A percentile compares a stretch with the other conserved stretches of the same genome.
Conservation (phyloP, 2,329 filamentous ascomycete genomes). For the Hymenoscyphus fraxineus region DNA sequence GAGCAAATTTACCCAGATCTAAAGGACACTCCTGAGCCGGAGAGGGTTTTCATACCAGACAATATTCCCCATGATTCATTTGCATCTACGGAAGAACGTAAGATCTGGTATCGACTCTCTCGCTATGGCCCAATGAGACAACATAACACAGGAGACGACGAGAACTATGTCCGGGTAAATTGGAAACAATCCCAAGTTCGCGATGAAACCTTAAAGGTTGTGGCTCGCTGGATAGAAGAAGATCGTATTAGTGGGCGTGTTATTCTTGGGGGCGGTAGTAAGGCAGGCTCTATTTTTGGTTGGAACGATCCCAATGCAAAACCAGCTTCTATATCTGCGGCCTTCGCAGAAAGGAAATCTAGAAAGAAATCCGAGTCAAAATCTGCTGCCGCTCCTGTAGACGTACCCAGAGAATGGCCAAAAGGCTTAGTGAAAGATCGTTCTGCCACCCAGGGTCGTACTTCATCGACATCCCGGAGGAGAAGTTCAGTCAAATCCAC, state of each 20-base stretch:
- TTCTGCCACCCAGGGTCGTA: conserved; percentile 22
- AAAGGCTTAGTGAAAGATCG: conserved; percentile 22
- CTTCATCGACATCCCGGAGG: conserved; percentile 21
- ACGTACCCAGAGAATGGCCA: conserved; percentile 30
- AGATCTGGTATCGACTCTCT: conserved; percentile 62
- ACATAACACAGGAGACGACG: conserved; percentile 54
- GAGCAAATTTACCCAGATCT: conserved; percentile 30
- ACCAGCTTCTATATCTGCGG: conserved; percentile 44
- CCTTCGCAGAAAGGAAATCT: conserved; percentile 23
- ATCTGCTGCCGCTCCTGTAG: conserved; percentile 12
- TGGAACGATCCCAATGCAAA: conserved; percentile 53
- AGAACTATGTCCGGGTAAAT: conserved; percentile 55
- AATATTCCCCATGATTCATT: conserved; percentile 45
- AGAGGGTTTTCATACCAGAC: conserved; percentile 31
- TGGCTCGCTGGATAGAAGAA: conserved; percentile 64
- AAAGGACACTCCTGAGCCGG: conserved; percentile 18
- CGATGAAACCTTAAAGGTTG: conserved; percentile 52
- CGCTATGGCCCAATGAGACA: conserved; percentile 56
- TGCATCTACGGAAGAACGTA: conserved; percentile 53
- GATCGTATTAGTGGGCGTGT: conserved; percentile 54
- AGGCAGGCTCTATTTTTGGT: conserved; percentile 53
- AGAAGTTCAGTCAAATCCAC: conserved; percentile 23
- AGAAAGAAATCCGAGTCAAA: conserved; percentile 20
- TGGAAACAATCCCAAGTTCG: conserved; percentile 56
- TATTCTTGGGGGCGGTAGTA: conserved; percentile 43